Evolutionary conservation across 305 asterid species (phyloP), one percentile per base, ranked within the genome.

Genomic region (Striga hermonthica): DNA sequence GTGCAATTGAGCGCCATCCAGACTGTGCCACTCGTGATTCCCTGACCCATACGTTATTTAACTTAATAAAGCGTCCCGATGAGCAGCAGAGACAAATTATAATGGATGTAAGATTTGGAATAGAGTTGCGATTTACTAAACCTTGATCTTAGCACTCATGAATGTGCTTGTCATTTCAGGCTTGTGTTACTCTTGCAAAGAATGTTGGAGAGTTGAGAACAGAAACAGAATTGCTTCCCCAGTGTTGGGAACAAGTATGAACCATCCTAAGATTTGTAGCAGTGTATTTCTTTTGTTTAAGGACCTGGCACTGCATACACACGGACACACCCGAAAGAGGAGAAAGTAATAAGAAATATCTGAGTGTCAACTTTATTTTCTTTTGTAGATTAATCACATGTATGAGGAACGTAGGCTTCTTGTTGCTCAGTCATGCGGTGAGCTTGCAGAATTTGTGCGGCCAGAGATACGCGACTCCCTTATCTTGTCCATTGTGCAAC

Each of bases 401-500:
- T 87, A 94, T 44, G 99, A 94, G 82, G 99, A 94, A 83, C 98
- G 99, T 61, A 81, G 99, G 75, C 78, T 94, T 81, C 91, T 94
- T 75, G 99, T 94, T 76, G 99, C 99, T 74, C 99, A 90, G 82
- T 94, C 99, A 53, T 94, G 99, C 58, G 99, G 99, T 68, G 95
- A 94, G 85, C 95, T 94, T 74, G 99, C 95, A 53, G 91, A 85
- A 73, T 94, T 77, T 70, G 98, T 94, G 58, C 87, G 98, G 60
- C 97, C 98, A 9, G 99, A 94, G 86, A 94, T 91, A 73, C 96
- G 98, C 12, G 99, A 90, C 80, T 94, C 99, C 65, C 98, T 94
- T 78, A 90, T 90, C 82, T 74, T 94, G 80, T 94, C 99, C 72
- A 94, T 94, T 68, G 93, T 90, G 76, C 99, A 90, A 79, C 99